A percentile compares a stretch with the other conserved stretches of the same genome.
phyloP scores from a whole-genome alignment of 2,329 filamentous ascomycete species.

The Cercospora sojina region DNA sequence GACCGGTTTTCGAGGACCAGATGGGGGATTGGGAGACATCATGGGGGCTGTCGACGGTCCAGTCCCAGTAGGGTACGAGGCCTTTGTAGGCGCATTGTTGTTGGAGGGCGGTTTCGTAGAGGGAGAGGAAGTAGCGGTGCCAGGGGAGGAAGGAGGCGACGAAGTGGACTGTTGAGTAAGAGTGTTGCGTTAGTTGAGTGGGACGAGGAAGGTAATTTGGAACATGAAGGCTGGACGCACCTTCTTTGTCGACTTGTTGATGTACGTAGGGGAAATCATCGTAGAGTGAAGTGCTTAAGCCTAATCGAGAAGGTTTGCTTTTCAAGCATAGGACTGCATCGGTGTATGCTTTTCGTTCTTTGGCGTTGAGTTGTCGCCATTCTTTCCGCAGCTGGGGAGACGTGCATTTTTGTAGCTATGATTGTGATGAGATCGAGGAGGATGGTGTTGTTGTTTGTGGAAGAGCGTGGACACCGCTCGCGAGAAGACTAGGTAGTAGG shows the following conservation, averaged over 20 bases:
- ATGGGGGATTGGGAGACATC: not conserved
- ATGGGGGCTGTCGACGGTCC: slow-evolving; percentile 22
- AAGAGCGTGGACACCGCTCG: no score
- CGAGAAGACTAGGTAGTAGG: no score
- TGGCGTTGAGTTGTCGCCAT: no score
- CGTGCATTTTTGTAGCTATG: no score
- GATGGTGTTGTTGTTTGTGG: no score
- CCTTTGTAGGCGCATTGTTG: slow-evolving; percentile 47
- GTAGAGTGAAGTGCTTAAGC: slow-evolving; percentile 23
- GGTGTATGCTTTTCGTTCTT: slow-evolving; percentile 30
- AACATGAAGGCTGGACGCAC: no score
- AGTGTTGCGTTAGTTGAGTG: no score
- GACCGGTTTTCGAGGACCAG: no score
- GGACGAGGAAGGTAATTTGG: no score
- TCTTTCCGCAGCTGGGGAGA: no score
- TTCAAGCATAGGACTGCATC: slow-evolving; percentile 36
- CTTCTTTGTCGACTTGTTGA: not conserved
- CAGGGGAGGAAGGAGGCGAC: slow-evolving; percentile 38
- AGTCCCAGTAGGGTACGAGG: slow-evolving; percentile 33
- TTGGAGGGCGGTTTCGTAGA: slow-evolving; percentile 44
- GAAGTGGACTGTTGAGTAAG: slow-evolving; percentile 1
- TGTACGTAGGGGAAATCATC: slow-evolving; percentile 22
- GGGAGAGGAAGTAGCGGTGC: slow-evolving; percentile 46
- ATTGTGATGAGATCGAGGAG: no score
- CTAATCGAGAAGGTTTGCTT: slow-evolving; percentile 29